Conservation (phyloP, 2,329 filamentous ascomycete species). For the Microascus cirrosus region DNA sequence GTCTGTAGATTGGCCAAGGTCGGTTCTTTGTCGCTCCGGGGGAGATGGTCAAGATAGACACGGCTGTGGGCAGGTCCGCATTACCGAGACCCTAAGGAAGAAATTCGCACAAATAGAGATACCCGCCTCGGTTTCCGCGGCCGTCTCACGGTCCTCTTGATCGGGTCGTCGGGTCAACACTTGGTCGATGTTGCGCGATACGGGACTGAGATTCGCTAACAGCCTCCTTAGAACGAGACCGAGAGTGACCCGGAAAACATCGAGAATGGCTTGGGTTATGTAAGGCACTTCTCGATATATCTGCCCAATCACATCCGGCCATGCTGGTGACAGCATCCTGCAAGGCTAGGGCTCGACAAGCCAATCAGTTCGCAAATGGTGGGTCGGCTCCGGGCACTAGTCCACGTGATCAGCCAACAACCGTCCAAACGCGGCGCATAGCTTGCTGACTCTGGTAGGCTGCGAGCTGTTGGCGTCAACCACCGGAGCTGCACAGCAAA, state of each 20-base stretch:
- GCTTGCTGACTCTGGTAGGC: slow-evolving; percentile 9
- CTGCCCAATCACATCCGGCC: not conserved
- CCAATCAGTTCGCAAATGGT: not conserved
- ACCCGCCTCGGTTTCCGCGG: not conserved
- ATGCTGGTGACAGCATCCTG: not conserved
- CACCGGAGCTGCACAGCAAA: slow-evolving; percentile 7
- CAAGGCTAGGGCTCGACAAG: not conserved
- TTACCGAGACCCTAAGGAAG: not conserved
- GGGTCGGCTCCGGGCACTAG: not conserved
- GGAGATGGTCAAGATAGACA: not conserved
- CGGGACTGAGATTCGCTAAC: not conserved
- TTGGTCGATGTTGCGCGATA: not conserved
- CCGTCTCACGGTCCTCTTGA: not conserved
- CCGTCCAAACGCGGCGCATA: not conserved
- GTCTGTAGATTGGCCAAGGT: not conserved
- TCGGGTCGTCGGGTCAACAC: not conserved
- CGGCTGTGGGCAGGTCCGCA: not conserved
- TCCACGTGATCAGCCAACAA: not conserved
- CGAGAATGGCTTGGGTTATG: not conserved
- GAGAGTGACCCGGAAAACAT: not conserved
- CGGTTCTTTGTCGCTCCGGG: not conserved
- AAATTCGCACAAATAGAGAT: not conserved
- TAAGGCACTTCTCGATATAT: not conserved
- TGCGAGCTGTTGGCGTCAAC: slow-evolving; percentile 22
- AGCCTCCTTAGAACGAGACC: not conserved